A percentile compares a stretch with the other conserved stretches of the same genome.
Evolutionary conservation across 2,329 filamentous ascomycete genomes (phyloP).

Genomic region (Hypocrella siamensis): DNA sequence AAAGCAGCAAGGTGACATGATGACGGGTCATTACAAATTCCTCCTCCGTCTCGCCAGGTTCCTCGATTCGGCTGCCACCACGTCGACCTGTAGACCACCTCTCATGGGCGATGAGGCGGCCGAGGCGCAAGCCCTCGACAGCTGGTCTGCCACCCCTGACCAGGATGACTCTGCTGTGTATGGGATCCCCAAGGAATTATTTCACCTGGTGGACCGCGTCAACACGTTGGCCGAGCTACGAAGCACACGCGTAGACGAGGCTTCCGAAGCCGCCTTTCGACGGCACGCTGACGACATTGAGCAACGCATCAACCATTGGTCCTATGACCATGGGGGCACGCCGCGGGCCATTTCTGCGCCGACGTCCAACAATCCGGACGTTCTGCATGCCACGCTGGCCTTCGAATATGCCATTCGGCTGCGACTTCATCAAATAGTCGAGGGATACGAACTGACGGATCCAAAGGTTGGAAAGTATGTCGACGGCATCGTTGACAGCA

Average conservation of each 20-base stretch:
- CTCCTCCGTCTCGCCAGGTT: conserved; percentile 16
- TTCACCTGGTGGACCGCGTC: conserved; percentile 17
- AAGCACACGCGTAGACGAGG: conserved; percentile 13
- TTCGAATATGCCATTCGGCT: conserved; percentile 25
- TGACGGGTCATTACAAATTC: conserved; percentile 23
- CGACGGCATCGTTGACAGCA: conserved; percentile 17
- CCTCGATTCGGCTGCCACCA: conserved; percentile 18
- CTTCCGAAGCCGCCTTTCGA: conserved; percentile 15
- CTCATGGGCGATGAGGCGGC: conserved; percentile 17
- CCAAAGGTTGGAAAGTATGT: conserved; percentile 17
- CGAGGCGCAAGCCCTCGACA: conserved; percentile 12
- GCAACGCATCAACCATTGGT: conserved; percentile 21
- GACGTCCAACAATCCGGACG: conserved; percentile 11
- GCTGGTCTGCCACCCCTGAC: conserved; percentile 10
- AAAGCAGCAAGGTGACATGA: conserved; percentile 13
- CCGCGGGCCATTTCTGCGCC: conserved; percentile 10
- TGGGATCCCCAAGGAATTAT: conserved; percentile 19
- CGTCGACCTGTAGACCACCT: conserved; percentile 17
- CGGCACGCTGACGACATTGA: conserved; percentile 14
- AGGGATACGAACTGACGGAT: conserved; percentile 22
- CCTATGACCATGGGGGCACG: conserved; percentile 13
- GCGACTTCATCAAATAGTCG: conserved; percentile 24
- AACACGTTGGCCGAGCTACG: conserved; percentile 17
- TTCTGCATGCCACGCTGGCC: conserved; percentile 18
- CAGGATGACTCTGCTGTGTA: conserved; percentile 18